phyloP scores from a whole-genome alignment of 805 yeast genomes.

The Saccharomycopsis oosterbeekiorum region DNA sequence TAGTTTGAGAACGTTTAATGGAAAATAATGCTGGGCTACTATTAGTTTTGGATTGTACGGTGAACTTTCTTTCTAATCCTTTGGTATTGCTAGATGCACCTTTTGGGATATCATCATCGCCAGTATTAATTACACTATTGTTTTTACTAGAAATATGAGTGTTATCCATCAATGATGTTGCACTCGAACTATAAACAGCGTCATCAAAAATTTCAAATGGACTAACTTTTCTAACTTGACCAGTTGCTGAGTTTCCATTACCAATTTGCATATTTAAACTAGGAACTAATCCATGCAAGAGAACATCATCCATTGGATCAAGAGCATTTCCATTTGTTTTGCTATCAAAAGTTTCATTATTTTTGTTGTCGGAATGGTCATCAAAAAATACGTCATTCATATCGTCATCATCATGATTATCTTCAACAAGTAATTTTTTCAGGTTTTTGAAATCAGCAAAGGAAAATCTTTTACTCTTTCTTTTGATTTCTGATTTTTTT shows the following conservation, averaged over 20 bases:
- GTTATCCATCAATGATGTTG: conserved; percentile 2
- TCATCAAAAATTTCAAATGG: conserved; percentile 61
- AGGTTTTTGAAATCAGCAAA: not conserved
- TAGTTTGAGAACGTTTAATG: not conserved
- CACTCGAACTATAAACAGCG: conserved; percentile 34
- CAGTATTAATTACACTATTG: not conserved
- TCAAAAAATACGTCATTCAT: not conserved
- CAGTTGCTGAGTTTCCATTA: not conserved
- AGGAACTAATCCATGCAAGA: conserved; percentile 9
- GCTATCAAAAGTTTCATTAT: not conserved
- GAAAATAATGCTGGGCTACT: not conserved
- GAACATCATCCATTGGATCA: conserved; percentile 3
- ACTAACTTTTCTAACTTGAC: conserved; percentile 32
- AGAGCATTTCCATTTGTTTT: not conserved
- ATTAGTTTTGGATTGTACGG: not conserved
- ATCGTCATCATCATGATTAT: not conserved
- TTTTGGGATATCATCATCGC: not conserved
- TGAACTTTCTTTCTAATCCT: not conserved
- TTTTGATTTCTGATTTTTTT: not conserved
- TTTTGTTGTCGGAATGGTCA: not conserved
- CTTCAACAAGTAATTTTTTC: not conserved
- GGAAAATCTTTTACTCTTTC: not conserved
- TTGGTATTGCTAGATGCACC: not conserved
- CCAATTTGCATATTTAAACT: not conserved
- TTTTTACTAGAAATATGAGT: not conserved